phyloP scores from a whole-genome alignment of 352 stramenopile species.

The Globisporangium recalcitrans region DNA sequence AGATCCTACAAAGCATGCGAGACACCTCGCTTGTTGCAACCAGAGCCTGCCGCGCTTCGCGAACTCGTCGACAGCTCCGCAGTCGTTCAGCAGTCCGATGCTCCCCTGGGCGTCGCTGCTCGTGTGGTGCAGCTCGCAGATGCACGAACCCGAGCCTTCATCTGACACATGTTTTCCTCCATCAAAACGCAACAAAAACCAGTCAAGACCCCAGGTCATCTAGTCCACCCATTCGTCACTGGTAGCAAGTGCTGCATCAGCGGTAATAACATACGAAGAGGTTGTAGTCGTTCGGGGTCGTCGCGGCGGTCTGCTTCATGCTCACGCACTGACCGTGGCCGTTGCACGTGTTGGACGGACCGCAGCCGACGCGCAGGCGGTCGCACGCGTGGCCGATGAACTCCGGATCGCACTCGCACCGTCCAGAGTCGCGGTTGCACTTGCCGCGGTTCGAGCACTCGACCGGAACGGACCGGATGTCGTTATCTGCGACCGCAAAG shows the following conservation, averaged over 20 bases:
- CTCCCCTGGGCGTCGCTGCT: conserved; percentile 51
- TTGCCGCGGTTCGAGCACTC: conserved; percentile 73
- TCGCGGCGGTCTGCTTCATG: conserved; percentile 47
- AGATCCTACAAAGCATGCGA: neutral
- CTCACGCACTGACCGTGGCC: conserved; percentile 87
- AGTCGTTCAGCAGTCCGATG: conserved; percentile 50
- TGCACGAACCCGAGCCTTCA: conserved; percentile 53
- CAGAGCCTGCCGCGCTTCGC: conserved; percentile 18
- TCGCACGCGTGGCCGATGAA: conserved; percentile 74
- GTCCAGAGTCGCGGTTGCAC: conserved; percentile 69
- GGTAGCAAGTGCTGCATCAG: no score
- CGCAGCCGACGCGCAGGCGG: conserved; percentile 51
- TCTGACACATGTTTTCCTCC: conserved; percentile 22
- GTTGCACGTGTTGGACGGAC: conserved; percentile 61
- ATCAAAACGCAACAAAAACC: neutral
- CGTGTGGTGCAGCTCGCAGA: conserved; percentile 52
- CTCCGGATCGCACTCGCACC: conserved; percentile 74
- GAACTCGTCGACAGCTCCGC: conserved; percentile 55
- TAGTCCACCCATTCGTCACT: no score
- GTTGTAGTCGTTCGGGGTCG: conserved; percentile 52
- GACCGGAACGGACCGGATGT: conserved; percentile 29
- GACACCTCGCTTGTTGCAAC: neutral
- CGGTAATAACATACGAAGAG: no score
- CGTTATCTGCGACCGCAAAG: conserved; percentile 39
- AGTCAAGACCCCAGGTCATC: neutral